Conservation (phyloP, 225 moss, liverwort and hornwort genomes). For the Antitrichia curtipendula region DNA sequence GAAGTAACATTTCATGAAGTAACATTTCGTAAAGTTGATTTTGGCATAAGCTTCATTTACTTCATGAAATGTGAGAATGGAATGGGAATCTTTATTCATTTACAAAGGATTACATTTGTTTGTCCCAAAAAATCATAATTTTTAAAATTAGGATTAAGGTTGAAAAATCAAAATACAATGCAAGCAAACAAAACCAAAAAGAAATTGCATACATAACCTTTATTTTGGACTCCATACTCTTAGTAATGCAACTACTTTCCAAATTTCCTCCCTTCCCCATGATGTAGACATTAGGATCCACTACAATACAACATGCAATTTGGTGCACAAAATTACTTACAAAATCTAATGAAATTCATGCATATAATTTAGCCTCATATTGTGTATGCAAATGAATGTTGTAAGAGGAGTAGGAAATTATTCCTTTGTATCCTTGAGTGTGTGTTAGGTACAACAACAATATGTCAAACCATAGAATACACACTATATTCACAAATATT, state of each 20-base stretch:
- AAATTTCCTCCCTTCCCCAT: rapidly evolving
- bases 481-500: too few species aligned
- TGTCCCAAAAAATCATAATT: background rate
- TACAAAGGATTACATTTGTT: rapidly evolving
- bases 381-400: background rate
- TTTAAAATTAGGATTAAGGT: background rate
- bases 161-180: background rate
- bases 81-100: background rate
- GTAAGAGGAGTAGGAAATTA: background rate
- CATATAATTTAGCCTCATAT: background rate
- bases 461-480: background rate
- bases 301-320: background rate
- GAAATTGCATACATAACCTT: background rate
- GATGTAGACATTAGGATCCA: too few species aligned
- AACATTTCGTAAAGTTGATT: too few species aligned
- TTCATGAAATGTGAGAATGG: background rate
- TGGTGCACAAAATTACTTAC: too few species aligned
- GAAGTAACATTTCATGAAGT: too few species aligned
- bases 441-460: background rate
- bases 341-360: background rate
- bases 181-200: rapidly evolving
- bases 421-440: background rate
- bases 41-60: background rate
- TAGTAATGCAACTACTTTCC: too few species aligned
- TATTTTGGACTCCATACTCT: background rate